Percentiles rank a stretch among this genome's conserved stretches.
phyloP scores from a whole-genome alignment of 768 basidiomycete genomes.

The Hericium coralloides region DNA sequence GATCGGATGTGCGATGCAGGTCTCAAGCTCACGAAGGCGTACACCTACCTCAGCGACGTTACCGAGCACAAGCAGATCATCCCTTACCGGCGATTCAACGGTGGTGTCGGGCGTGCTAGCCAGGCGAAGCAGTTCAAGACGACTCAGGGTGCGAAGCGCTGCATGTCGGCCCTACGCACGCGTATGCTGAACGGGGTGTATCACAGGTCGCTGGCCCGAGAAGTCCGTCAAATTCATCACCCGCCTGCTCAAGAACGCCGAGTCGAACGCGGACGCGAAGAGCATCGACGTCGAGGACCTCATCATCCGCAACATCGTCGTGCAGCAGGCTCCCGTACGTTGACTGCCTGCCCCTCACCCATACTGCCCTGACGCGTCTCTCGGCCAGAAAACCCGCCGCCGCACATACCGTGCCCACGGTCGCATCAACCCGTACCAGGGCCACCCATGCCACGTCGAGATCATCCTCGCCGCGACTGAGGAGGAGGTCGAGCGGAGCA shows the following conservation, averaged over 20 bases:
- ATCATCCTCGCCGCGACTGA: conserved; percentile 78
- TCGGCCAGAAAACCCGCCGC: conserved; percentile 87
- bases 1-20: conserved; percentile 37
- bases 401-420: conserved; percentile 98
- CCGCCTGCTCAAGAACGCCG: conserved; percentile 95
- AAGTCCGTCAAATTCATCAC: conserved; percentile 96
- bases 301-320: conserved; percentile 91
- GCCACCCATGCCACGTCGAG: conserved; percentile 95
- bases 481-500: conserved; percentile 85
- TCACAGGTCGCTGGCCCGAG: conserved; percentile 98
- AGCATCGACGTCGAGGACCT: conserved; percentile 90
- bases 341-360: background rate
- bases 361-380: background rate
- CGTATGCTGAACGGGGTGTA: background rate
- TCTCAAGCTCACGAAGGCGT: conserved; percentile 89
- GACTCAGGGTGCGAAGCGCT: conserved; percentile 70
- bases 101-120: conserved; percentile 89
- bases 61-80: conserved; percentile 95
- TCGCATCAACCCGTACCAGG: conserved; percentile 98
- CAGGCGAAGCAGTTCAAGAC: conserved; percentile 97
- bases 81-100: conserved; percentile 92
- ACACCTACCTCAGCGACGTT: conserved; percentile 88
- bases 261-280: conserved; percentile 98
- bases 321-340: conserved; percentile 95
- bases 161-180: background rate